phyloP scores from a whole-genome alignment of 495 filamentous ascomycete species.

The Penicillium ucsense region DNA sequence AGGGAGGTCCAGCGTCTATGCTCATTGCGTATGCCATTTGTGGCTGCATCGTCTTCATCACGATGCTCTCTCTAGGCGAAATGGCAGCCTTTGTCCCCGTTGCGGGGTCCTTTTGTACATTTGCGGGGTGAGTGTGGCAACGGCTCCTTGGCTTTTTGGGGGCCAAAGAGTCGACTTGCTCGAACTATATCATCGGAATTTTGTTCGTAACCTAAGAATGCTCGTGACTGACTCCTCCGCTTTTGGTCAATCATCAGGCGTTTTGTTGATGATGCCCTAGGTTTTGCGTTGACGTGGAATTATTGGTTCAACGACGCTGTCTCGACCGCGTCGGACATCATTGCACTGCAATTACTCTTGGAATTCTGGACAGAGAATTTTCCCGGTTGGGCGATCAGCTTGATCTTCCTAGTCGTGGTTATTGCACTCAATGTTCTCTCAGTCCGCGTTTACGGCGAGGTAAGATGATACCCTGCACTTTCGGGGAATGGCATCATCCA shows the following conservation, averaged over 20 bases:
- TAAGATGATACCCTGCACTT: constrained; percentile 9
- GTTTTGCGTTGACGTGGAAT: constrained; percentile 45
- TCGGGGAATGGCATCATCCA: too few relatives aligned
- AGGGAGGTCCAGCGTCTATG: constrained; percentile 53
- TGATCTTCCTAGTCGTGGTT: constrained; percentile 44
- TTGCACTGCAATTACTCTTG: constrained; percentile 43
- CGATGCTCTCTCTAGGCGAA: constrained; percentile 41
- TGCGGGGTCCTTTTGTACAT: constrained; percentile 43
- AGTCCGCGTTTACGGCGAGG: constrained; percentile 45
- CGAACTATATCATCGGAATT: too few relatives aligned
- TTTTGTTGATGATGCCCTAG: constrained; percentile 48
- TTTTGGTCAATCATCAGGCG: constrained; percentile 22
- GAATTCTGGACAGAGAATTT: constrained; percentile 45
- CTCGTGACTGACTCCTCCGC: neutral
- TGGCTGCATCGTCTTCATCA: constrained; percentile 40
- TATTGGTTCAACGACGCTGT: constrained; percentile 55
- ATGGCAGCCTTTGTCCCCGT: constrained; percentile 43
- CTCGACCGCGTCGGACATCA: constrained; percentile 44
- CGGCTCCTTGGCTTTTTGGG: neutral
- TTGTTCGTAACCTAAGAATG: too few relatives aligned
- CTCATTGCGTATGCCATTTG: constrained; percentile 45
- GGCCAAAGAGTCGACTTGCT: neutral
- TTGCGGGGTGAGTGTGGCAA: constrained; percentile 32
- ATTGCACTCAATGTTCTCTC: constrained; percentile 41
- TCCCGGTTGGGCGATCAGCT: constrained; percentile 40